Evolutionary conservation across 2,329 filamentous ascomycete genomes (phyloP), one percentile per base, ranked within the genome.

Genomic region (Scytalidium sp.): DNA sequence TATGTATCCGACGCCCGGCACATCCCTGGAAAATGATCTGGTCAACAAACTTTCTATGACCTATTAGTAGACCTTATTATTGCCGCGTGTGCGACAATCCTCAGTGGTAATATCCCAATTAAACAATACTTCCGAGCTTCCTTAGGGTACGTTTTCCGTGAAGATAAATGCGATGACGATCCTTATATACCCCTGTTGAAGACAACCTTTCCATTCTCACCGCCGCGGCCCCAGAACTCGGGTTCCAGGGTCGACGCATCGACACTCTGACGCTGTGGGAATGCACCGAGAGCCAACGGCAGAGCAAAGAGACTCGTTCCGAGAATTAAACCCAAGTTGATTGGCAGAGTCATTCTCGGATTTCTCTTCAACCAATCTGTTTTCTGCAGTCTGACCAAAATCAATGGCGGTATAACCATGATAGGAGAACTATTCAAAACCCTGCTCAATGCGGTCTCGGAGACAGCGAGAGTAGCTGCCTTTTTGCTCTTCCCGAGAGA

Each of bases 351-450:
- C 70, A 92, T 75, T 51, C 85, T 78, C 6, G 93, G 94, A 56
- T 89, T 81, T 54, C 77, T 75, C 72, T 84, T 84, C 60, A 97
- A 71, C 90, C 90, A 97, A 52, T 86, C 78, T 46, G 84, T 88
- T 70, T 85, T 81, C 77, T 99, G 92, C 60, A 99, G 75, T 58
- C 84, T 79, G 46, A 97, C 88, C 48, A 99, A 79, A 20, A 95
- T 73, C 65, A 99, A 75, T 19, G 94, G 90, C 40, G 94, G 94
- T 42, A 99, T 76, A 13, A 96, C 91, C 94, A 99, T 99, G 73
- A 99, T 94, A 10, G 94, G 94, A 11, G 89, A 95, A 53, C 90
- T 88, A 70, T 97, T 99, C 62, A 97, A 78, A 52, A 97, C 92
- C 52, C 94, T 84, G 59, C 88, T 94, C 42, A 95, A 75, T 2